Evolutionary conservation across 192 early-diverging fungal species (phyloP), one percentile per base, ranked within the genome.

Genomic region (Funneliformis geosporum): DNA sequence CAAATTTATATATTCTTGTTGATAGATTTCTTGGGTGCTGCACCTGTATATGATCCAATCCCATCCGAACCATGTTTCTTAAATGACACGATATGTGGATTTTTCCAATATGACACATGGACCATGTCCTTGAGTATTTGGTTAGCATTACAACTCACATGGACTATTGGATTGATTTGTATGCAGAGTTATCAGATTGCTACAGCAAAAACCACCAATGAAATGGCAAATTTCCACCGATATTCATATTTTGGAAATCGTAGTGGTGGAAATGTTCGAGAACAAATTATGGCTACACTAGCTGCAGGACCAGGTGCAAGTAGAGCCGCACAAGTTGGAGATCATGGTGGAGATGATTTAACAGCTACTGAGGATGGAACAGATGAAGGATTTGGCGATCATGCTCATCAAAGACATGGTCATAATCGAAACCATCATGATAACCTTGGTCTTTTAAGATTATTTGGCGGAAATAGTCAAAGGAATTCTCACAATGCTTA

Each of bases 141-240:
- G 98, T 77, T 89, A 40, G 70, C 86, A 44, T 77, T 96, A 75
- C 95, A 99, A 84, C 83, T 91, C 68, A 79, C 89, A 1, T 99
- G 98, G 98, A 91, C 92, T 38, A 79, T 87, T n/a, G 90, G 95
- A 70, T 82, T 99, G 44, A 82, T 97, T 43, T 59, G 86, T 21
- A 88, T 89, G 3, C 98, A 99, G 81, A 75, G 87, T 5, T 91
- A 87, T 82, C 97, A 97, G 82, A 88, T 99, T 38, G 85, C 91
- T 12, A 80, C 87, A 16, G 93, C 87, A 12, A 87, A 89, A 76
- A 99, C 98, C 0, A 98, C 98, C 23, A 98, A 98, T 83, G 98
- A 99, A 85, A 80, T 90, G 25, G 89, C 92, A 62, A 99, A 96
- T 61, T 93, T 88, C 59, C 92, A 94, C 73, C 88, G 93, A 65